These are phyloP conservation scores for Eucalyptus caleyi DNA, from an alignment of 345 rosid species.

Conservation along the genomic window DNA sequence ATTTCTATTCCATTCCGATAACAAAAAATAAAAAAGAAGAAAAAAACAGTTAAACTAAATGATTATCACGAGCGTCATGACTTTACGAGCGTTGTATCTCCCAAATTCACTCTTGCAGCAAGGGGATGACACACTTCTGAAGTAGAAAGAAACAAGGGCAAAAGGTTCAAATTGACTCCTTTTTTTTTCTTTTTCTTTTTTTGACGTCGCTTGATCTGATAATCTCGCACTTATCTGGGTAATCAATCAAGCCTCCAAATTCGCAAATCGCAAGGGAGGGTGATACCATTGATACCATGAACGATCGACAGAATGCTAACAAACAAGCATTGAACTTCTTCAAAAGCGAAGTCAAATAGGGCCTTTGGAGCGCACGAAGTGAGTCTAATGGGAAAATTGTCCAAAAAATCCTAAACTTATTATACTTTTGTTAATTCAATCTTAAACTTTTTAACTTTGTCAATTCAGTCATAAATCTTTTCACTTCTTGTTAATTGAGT, in stretches of 20 bases:
- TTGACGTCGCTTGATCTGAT: too few species aligned
- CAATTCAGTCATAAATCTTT: too few species aligned
- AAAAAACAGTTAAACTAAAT: too few species aligned
- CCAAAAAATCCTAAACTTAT: fast-evolving
- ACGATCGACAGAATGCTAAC: not conserved
- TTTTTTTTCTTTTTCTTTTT: not conserved
- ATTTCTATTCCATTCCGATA: fast-evolving
- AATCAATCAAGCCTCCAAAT: not conserved
- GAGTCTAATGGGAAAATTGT: not conserved
- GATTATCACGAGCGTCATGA: too few species aligned
- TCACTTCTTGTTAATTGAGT: too few species aligned
- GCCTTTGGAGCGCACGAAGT: not conserved
- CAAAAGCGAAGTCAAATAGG: not conserved
- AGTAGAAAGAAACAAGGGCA: not conserved
- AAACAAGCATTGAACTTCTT: not conserved
- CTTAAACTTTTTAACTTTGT: too few species aligned
- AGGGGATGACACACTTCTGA: not conserved
- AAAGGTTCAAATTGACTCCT: not conserved
- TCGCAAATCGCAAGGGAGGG: not conserved
- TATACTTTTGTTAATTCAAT: too few species aligned
- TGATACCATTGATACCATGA: not conserved
- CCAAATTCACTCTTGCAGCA: not conserved
- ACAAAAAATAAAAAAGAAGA: fast-evolving
- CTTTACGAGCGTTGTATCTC: not conserved
- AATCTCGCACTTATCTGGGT: not conserved